These are phyloP conservation scores for Peronospora belbahrii DNA, from an alignment of 352 stramenopile species.

Conservation along the genomic window DNA sequence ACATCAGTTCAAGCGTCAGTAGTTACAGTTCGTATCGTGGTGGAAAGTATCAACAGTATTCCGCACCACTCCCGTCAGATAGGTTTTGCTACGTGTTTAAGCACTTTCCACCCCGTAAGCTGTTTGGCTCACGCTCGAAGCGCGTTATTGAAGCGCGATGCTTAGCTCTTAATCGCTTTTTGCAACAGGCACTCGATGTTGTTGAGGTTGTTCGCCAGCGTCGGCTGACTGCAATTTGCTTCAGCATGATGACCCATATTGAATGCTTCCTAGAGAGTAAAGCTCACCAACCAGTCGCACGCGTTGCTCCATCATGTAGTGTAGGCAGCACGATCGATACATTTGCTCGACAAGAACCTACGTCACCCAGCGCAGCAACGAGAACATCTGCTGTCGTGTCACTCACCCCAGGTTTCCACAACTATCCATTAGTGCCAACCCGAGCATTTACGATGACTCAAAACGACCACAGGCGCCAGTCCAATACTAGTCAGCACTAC, in stretches of 20 bases:
- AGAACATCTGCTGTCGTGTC: slow-evolving; percentile 21
- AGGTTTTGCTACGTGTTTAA: slow-evolving; percentile 56
- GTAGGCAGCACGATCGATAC: slow-evolving; percentile 2
- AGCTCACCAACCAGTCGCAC: slow-evolving; percentile 19
- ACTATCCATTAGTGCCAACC: slow-evolving; percentile 21
- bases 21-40: slow-evolving; percentile 14
- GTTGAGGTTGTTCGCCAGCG: slow-evolving; percentile 47
- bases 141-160: slow-evolving; percentile 62
- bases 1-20: slow-evolving; percentile 10
- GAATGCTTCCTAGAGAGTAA: slow-evolving; percentile 55
- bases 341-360: not conserved
- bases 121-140: slow-evolving; percentile 62
- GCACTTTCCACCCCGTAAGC: slow-evolving; percentile 53
- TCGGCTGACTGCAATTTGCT: slow-evolving; percentile 61
- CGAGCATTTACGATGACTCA: slow-evolving; percentile 21
- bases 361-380: slow-evolving; percentile 15
- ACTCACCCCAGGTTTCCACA: slow-evolving; percentile 21
- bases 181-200: slow-evolving; percentile 47
- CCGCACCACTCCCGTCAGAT: slow-evolving; percentile 13
- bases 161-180: slow-evolving; percentile 48
- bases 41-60: slow-evolving; percentile 6
- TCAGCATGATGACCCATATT: slow-evolving; percentile 61
- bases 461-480: slow-evolving; percentile 11
- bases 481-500: slow-evolving; percentile 7
- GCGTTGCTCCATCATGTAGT: slow-evolving; percentile 4